Evolutionary conservation across 257 asterid genomes (phyloP), one percentile per base, ranked within the genome.

Genomic region (Petunia axillaris): DNA sequence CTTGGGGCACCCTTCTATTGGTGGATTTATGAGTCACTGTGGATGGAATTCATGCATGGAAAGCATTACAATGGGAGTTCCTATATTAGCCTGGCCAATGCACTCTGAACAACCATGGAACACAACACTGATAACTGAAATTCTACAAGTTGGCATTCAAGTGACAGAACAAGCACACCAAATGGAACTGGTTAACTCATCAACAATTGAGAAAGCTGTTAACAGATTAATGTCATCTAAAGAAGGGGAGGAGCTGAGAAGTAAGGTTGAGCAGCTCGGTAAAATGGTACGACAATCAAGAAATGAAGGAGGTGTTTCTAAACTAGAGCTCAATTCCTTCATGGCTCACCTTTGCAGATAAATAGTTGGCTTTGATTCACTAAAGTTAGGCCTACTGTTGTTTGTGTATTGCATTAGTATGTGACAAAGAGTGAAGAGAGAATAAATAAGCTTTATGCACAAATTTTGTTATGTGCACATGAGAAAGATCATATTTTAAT

Each of bases 31-130:
- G 50, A 85, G 88, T 40, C 91, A 88, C 5, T 88, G 91, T 14
- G 91, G 91, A 0, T 88, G 89, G 89, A 86, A 88, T 67, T 88
- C 90, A 6, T 81, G 87, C 76, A 84, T 86, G 8, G 91, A 88
- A 79, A 88, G 89, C 73, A 82, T 85, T 0, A 82, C 79, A 62
- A 80, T 78, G 83, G 91, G 91, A 13, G 91, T 86, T 5, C 88
- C 91, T 0, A 68, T 88, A 37, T 86, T 60, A 44, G 74, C 90
- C 1, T 89, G 90, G 92, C 92, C 92, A 1, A 87, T 89, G 91
- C 91, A 87, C 39, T 82, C 86, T 3, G 92, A 89, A 63, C 91
- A 87, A 80, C 91, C 92, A 7, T 79, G 79, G 82, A 87, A 90
- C 6, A 84, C 91, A 1, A 62, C 85, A n/a, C 59, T 90, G 1